Base-by-base conservation (phyloP, 441 rosid genomes). In the Euphorbia schlechtendalii region DNA sequence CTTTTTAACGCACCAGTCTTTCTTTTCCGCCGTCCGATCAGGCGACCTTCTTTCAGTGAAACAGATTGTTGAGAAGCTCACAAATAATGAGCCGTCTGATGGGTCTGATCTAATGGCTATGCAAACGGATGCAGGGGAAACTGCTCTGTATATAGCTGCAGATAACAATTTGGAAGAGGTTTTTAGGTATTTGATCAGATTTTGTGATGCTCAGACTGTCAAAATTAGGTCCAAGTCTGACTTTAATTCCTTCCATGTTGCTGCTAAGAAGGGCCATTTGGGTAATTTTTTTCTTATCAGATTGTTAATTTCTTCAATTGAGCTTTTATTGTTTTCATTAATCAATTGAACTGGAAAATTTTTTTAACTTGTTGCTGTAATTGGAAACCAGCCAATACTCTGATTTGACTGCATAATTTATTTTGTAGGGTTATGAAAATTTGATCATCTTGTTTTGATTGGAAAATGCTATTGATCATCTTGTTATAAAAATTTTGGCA, bases 201-300 rank as follows among this genome's bases (percentile, higher is more conserved):
- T 83, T 68, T 86, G 81, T 77, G 86, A 78, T 80, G 71, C 78
- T 63, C 82, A 78, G 57, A 65, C 76, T 70, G 87, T 83, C 15
- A 90, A 82, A 78, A 80, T 90, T 76, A 81, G 93, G 87, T 83
- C 96, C 66, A 90, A 83, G 80, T 80, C 89, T 76, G 96, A 83
- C 69, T 71, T 88, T 82, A 75, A 87, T 77, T 74, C 87, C 10
- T 87, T 90, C 70, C 97, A 90, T 59, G 79, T 82, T 77, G 93
- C 97, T 41, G 86, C 99, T 52, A 86, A 83, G 70, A 74, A 76
- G 36, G 97, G 96, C 18, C 86, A 88, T 77, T 56, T 88, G 58
- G 91, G 96, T 93, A 83, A 74, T 8, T 18, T 36, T 15, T 54
- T 36, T n/a, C n/a, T 18, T 46, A 22, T 5, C 43, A 43, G 20